Base-by-base conservation (phyloP, 371 early-diverging fungal genomes). In the Funneliformis caledonium region DNA sequence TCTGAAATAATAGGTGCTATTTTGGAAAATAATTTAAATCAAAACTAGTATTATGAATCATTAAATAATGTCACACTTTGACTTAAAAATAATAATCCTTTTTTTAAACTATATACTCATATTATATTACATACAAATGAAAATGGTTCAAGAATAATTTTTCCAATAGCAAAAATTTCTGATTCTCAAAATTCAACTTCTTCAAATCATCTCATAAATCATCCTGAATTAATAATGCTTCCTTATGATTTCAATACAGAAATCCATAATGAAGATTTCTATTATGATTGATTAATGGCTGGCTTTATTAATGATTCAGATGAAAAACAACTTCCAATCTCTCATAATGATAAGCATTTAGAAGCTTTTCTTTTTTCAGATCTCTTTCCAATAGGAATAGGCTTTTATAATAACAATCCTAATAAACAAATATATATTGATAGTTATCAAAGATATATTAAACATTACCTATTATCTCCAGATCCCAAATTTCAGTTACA, bases 261-360 rank as follows among this genome's bases (percentile, higher is more conserved):
- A 73, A 52, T 52, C 4, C 56, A 73, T 59, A 33, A 73, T 73
- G 74, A 73, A 48, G 74, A 73, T 33, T 22, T 33, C 7, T 8
- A 73, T 33, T 73, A 73, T 56, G 4, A 31, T 31, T 0, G 6
- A 12, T 12, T 73, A 11, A 59, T 59, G 59, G 42, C 42, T 14
- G 37, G 33, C 6, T 73, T 73, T 52, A 16, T 59, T 0, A 19
- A 0, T 1, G 8, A 22, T 26, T 19, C 31, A 52, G 14, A 73
- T 56, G 12, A 48, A 19, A 73, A 73, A 56, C 0, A 22, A 26
- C n/a, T 52, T 37, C 56, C 33, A 33, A 52, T 48, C 11, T 19
- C 8, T 5, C 11, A 33, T 31, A 16, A n/a, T 26, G 14, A 52
- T 73, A 4, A 50, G 2, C 2, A 60, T 43, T 26, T 75, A 7